phyloP scores from a whole-genome alignment of 2,329 filamentous ascomycete genomes.

The Exophiala alcalophila region DNA sequence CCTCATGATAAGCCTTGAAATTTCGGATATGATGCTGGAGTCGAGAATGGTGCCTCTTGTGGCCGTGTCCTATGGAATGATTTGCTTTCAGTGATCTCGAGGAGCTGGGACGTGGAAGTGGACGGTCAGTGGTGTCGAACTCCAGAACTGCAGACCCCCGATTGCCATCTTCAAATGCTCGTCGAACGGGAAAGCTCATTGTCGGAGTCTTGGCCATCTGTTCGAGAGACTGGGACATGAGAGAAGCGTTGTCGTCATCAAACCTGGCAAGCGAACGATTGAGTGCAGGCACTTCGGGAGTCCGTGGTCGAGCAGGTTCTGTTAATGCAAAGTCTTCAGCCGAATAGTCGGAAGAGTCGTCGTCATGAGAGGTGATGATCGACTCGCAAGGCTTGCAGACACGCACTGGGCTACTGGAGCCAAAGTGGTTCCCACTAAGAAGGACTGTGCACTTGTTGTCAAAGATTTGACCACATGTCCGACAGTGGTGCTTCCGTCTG shows the following conservation, averaged over 20 bases:
- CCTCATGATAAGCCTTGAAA: slow-evolving; percentile 68
- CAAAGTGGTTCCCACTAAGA: slow-evolving; percentile 84
- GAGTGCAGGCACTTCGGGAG: slow-evolving; percentile 23
- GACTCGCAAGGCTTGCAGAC: slow-evolving; percentile 91
- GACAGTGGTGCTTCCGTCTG: slow-evolving; percentile 92
- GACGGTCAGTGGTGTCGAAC: slow-evolving; percentile 71
- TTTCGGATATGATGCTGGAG: slow-evolving; percentile 77
- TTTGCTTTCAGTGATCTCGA: slow-evolving; percentile 82
- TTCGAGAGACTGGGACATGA: slow-evolving; percentile 47
- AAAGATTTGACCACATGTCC: slow-evolving; percentile 95
- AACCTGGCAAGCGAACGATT: slow-evolving; percentile 30
- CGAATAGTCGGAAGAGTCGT: slow-evolving; percentile 88
- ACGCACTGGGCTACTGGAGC: slow-evolving; percentile 75
- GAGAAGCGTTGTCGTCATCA: slow-evolving; percentile 47
- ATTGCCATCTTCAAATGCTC: slow-evolving; percentile 71
- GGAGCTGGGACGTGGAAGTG: slow-evolving; percentile 82
- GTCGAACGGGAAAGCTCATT: slow-evolving; percentile 63
- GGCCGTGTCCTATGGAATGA: slow-evolving; percentile 65
- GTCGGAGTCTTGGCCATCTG: slow-evolving; percentile 53
- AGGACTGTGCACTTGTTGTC: slow-evolving; percentile 92
- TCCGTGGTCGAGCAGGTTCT: slow-evolving; percentile 27
- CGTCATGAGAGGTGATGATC: slow-evolving; percentile 85
- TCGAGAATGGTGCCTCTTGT: slow-evolving; percentile 83
- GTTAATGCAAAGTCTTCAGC: slow-evolving; percentile 57
- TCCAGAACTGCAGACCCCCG: slow-evolving; percentile 86